phyloP scores from a whole-genome alignment of 108 stramenopile species.

The Aurantiochytrium sp. region DNA sequence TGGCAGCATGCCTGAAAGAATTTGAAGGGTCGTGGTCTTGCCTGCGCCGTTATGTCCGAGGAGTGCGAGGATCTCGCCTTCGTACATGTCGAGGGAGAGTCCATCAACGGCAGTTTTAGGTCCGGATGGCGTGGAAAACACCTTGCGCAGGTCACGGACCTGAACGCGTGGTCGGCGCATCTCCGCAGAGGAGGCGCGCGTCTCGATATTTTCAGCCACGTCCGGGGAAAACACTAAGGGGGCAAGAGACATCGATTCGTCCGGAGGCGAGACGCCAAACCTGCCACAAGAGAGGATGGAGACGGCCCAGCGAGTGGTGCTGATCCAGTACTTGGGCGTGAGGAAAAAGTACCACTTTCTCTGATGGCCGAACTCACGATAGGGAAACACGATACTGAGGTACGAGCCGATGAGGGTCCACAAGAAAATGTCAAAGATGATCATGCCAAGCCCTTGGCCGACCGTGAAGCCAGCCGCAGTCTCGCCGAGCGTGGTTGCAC shows the following conservation, averaged over 20 bases:
- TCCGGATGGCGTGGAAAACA: neutral
- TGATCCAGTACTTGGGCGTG: constrained; percentile 18
- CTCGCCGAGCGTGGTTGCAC: neutral
- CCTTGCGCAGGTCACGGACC: constrained; percentile 15
- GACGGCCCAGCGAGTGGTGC: neutral
- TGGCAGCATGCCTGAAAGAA: constrained; percentile 54
- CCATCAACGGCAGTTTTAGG: constrained; percentile 33
- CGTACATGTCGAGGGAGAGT: constrained; percentile 43
- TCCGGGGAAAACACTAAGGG: neutral
- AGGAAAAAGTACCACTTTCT: constrained; percentile 14
- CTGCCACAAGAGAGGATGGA: no score
- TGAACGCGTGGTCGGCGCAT: neutral
- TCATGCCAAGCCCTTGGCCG: constrained; percentile 32
- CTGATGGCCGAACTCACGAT: constrained; percentile 21
- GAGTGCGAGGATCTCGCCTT: constrained; percentile 59
- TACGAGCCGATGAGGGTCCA: constrained; percentile 45
- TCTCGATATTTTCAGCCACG: neutral
- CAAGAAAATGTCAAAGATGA: constrained; percentile 38
- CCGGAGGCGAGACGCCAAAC: no score
- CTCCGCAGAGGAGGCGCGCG: neutral
- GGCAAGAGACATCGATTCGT: no score
- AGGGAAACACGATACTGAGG: constrained; percentile 26
- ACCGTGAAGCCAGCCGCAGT: neutral
- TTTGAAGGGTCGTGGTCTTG: constrained; percentile 61
- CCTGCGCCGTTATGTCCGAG: constrained; percentile 68